These are phyloP conservation scores for Cytospora mali DNA, from an alignment of 2,329 filamentous ascomycete species.

Conservation along the genomic window DNA sequence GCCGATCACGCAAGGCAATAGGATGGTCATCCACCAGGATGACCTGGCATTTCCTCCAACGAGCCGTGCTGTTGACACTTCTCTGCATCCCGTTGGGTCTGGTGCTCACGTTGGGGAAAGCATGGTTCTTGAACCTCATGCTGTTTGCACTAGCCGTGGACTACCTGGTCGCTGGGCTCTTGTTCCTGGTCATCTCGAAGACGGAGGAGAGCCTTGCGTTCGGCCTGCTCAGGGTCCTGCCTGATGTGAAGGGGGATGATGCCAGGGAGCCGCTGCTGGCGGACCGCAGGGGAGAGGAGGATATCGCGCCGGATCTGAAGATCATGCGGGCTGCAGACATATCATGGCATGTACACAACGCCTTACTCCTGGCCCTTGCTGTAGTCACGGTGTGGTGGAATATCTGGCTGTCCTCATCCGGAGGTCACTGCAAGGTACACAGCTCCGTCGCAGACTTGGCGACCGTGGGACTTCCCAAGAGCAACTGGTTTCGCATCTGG, in stretches of 20 bases:
- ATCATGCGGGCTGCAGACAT: slow-evolving; percentile 33
- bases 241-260: slow-evolving; percentile 33
- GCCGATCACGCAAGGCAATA: slow-evolving; percentile 43
- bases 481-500: slow-evolving; percentile 42
- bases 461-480: slow-evolving; percentile 24
- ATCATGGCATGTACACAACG: slow-evolving; percentile 48
- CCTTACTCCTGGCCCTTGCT: slow-evolving; percentile 38
- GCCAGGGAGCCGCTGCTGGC: slow-evolving; percentile 38
- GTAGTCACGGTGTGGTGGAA: slow-evolving; percentile 50
- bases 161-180: slow-evolving; percentile 46
- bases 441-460: background rate
- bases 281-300: slow-evolving; percentile 22
- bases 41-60: slow-evolving; percentile 42
- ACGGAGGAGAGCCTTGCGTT: slow-evolving; percentile 40
- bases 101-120: slow-evolving; percentile 36
- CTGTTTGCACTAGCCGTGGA: slow-evolving; percentile 49
- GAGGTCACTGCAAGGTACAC: slow-evolving; percentile 40
- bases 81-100: slow-evolving; percentile 40
- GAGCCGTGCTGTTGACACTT: slow-evolving; percentile 41
- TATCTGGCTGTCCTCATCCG: slow-evolving; percentile 46
- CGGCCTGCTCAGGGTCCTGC: slow-evolving; percentile 32
- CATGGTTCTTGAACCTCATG: slow-evolving; percentile 48
- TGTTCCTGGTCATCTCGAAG: slow-evolving; percentile 43
- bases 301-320: slow-evolving; percentile 29
- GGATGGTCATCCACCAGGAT: slow-evolving; percentile 44